A percentile compares a stretch with the other conserved stretches of the same genome.
phyloP scores from a whole-genome alignment of 1,284 basidiomycete species.

The Sanguinoderma infundibulare region DNA sequence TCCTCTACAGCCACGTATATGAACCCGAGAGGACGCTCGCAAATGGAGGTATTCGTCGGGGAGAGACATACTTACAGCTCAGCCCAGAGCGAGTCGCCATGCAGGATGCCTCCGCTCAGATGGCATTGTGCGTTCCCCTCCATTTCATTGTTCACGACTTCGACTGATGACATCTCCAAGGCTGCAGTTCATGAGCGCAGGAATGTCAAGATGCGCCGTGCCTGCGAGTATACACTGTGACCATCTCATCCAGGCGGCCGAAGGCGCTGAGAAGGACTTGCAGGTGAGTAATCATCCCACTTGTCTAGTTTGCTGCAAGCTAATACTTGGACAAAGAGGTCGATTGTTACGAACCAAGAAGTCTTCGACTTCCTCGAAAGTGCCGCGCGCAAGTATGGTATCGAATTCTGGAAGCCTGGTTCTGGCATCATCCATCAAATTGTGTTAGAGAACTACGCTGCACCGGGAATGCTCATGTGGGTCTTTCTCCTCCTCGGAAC shows the following conservation, averaged over 20 bases:
- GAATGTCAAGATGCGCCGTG: slow-evolving; percentile 85
- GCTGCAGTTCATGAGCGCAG: slow-evolving; percentile 99
- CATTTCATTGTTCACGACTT: neutral
- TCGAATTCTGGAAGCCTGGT: slow-evolving; percentile 96
- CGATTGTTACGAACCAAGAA: slow-evolving; percentile 91
- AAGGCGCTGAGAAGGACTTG: slow-evolving; percentile 84
- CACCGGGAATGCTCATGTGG: slow-evolving; percentile 85
- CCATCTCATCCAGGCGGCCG: slow-evolving; percentile 91
- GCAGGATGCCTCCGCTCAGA: slow-evolving; percentile 99
- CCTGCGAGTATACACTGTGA: slow-evolving; percentile 94
- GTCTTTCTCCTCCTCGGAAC: slow-evolving; percentile 26
- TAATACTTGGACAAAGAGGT: slow-evolving; percentile 53
- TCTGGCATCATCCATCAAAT: slow-evolving; percentile 98
- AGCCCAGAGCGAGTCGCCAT: slow-evolving; percentile 95
- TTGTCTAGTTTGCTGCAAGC: neutral
- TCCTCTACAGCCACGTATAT: slow-evolving; percentile 92
- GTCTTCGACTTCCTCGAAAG: slow-evolving; percentile 98
- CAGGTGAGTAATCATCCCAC: slow-evolving; percentile 54
- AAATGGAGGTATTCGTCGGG: slow-evolving; percentile 74
- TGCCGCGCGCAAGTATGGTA: slow-evolving; percentile 93
- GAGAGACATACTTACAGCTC: slow-evolving; percentile 91
- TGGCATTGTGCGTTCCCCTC: slow-evolving; percentile 72
- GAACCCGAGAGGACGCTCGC: slow-evolving; percentile 80
- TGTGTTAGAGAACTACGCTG: slow-evolving; percentile 97
- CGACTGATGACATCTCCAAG: slow-evolving; percentile 43